Conservation (phyloP, 2,329 filamentous ascomycete species). For the Phyllosticta ampelicida region DNA sequence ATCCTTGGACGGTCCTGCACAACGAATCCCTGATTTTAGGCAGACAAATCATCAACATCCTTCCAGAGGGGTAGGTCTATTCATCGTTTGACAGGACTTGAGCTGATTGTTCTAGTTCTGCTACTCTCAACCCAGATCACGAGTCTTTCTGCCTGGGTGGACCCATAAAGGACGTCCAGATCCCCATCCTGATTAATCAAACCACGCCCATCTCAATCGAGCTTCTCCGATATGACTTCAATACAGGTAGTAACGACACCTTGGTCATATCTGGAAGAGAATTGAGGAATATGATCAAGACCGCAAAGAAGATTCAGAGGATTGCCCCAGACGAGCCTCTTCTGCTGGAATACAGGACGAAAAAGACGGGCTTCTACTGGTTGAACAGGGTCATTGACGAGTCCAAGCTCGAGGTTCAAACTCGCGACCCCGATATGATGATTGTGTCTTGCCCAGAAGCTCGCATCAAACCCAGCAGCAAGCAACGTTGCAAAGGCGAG, state of each 20-base stretch:
- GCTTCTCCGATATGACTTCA: conserved; percentile 74
- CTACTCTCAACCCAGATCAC: conserved; percentile 72
- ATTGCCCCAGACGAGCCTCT: conserved; percentile 47
- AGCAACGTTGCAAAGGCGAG: conserved; percentile 72
- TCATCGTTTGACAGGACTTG: neutral
- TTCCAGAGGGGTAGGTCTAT: conserved; percentile 68
- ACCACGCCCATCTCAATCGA: conserved; percentile 84
- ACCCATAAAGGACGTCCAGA: conserved; percentile 47
- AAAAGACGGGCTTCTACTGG: conserved; percentile 79
- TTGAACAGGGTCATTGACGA: conserved; percentile 80
- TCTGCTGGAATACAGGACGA: conserved; percentile 61
- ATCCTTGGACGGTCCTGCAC: conserved; percentile 75
- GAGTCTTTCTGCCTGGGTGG: conserved; percentile 71
- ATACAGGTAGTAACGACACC: conserved; percentile 67
- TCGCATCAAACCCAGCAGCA: conserved; percentile 52
- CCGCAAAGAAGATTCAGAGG: conserved; percentile 49
- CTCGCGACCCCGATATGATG: conserved; percentile 63
- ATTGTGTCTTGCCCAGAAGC: conserved; percentile 81
- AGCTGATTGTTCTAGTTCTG: conserved; percentile 47
- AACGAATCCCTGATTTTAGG: conserved; percentile 91
- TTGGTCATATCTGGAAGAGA: conserved; percentile 66
- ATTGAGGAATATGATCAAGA: conserved; percentile 62
- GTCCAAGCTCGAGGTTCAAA: conserved; percentile 85
- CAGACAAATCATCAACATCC: conserved; percentile 93
- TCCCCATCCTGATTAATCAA: conserved; percentile 90